A percentile compares a stretch with the other conserved stretches of the same genome.
Evolutionary conservation across 768 basidiomycete genomes (phyloP).

Genomic region (Suillus subalutaceus): DNA sequence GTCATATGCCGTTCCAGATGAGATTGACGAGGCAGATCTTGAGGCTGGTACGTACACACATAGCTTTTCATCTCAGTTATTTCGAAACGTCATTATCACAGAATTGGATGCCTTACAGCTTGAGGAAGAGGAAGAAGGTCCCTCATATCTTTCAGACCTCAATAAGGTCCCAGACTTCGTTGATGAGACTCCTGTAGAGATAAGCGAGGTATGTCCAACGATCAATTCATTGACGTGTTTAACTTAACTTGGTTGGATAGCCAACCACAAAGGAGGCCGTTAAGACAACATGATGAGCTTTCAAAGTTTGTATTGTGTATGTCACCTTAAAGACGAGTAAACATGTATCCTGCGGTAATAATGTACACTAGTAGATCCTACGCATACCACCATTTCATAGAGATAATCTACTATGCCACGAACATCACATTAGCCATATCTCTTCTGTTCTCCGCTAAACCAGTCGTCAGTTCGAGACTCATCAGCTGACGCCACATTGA

Average conservation of each 20-base stretch:
- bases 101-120: conserved; percentile 94
- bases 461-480: conserved; percentile 75
- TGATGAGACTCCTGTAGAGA: conserved; percentile 81
- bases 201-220: conserved; percentile 52
- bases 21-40: conserved; percentile 95
- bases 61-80: conserved; percentile 5
- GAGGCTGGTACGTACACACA: conserved; percentile 74
- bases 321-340: neutral
- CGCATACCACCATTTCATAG: conserved; percentile 11
- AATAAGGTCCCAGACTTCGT: conserved; percentile 91
- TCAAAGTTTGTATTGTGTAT: conserved; percentile 5
- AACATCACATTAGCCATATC: conserved; percentile 59
- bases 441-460: conserved; percentile 57
- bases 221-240: neutral
- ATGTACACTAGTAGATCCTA: conserved; percentile 21
- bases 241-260: conserved; percentile 29
- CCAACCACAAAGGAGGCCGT: conserved; percentile 56
- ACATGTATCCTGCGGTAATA: conserved; percentile 11
- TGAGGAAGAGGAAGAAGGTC: conserved; percentile 89
- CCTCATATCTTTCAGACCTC: conserved; percentile 86
- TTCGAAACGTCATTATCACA: conserved; percentile 33
- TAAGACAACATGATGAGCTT: conserved; percentile 46
- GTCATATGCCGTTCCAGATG: conserved; percentile 96
- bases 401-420: neutral
- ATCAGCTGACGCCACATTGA: conserved; percentile 68